Evolutionary conservation across 2,329 filamentous ascomycete species (phyloP).

Genomic region (Chrysosporium queenslandicum): DNA sequence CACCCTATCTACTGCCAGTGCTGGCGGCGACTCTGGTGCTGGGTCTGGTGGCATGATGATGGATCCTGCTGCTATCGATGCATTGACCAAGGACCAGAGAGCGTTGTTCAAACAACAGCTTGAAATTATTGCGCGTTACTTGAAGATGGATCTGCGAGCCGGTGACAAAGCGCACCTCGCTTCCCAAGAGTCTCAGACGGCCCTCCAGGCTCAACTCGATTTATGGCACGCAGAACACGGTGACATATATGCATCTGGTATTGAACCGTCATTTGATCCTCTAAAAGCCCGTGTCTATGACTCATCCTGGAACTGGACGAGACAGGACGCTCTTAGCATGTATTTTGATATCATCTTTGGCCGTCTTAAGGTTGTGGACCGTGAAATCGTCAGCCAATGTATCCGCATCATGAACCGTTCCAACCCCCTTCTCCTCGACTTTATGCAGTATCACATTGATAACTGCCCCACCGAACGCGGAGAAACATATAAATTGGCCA

Average conservation of each 20-base stretch:
- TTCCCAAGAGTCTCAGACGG: conserved; percentile 72
- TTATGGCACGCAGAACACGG: conserved; percentile 93
- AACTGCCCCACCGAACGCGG: conserved; percentile 94
- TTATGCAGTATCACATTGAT: conserved; percentile 99
- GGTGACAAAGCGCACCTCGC: conserved; percentile 87
- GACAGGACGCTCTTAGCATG: conserved; percentile 95
- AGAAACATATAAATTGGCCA: conserved; percentile 95
- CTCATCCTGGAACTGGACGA: conserved; percentile 98
- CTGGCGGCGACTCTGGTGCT: conserved; percentile 61
- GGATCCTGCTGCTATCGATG: conserved; percentile 94
- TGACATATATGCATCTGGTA: conserved; percentile 89
- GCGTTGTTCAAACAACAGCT: conserved; percentile 97
- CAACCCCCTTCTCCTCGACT: conserved; percentile 88
- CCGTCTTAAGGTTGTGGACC: conserved; percentile 80
- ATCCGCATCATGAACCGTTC: conserved; percentile 99
- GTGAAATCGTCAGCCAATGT: conserved; percentile 96
- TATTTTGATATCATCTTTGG: conserved; percentile 99
- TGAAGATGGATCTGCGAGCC: conserved; percentile 94
- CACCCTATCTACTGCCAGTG: conserved; percentile 61
- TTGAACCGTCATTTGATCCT: conserved; percentile 84
- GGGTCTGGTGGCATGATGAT: conserved; percentile 91
- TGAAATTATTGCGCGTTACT: conserved; percentile 85
- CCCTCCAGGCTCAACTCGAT: conserved; percentile 86
- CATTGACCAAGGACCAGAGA: conserved; percentile 91
- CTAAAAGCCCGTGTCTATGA: conserved; percentile 95